Conservation (phyloP, 2,329 filamentous ascomycete species). For the Amauroascus verrucosus region DNA sequence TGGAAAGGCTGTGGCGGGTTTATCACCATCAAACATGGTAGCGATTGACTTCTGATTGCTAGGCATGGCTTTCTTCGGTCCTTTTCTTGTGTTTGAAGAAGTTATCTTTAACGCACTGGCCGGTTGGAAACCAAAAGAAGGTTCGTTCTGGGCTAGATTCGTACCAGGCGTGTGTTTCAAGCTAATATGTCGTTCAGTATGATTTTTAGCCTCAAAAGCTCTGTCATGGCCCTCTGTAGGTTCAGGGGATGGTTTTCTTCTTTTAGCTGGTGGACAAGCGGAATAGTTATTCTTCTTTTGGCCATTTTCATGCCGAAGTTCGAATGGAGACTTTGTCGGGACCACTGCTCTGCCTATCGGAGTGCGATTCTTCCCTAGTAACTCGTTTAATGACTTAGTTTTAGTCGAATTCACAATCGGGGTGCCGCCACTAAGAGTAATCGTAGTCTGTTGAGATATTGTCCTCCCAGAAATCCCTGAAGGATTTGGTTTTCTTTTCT, state of each 20-base stretch:
- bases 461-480: constrained; percentile 22
- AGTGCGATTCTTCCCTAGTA: constrained; percentile 56
- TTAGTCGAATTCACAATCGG: constrained; percentile 30
- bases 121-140: constrained; percentile 4
- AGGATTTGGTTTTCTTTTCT: constrained; percentile 47
- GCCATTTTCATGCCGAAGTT: constrained; percentile 39
- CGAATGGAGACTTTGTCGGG: constrained; percentile 54
- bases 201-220: not conserved
- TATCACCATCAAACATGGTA: constrained; percentile 17
- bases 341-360: constrained; percentile 52
- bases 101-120: constrained; percentile 11
- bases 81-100: not conserved
- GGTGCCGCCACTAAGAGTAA: constrained; percentile 30
- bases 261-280: constrained; percentile 10
- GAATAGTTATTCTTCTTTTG: not conserved
- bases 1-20: constrained; percentile 25
- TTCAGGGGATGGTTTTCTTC: constrained; percentile 6
- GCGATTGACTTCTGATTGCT: constrained; percentile 12
- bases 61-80: not conserved
- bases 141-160: not conserved
- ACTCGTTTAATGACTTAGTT: constrained; percentile 50
- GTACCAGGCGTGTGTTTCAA: not conserved
- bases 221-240: not conserved
- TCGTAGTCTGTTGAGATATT: constrained; percentile 33
- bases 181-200: not conserved